phyloP scores from a whole-genome alignment of 148 eudicot species.

The Pouteria glomerata region DNA sequence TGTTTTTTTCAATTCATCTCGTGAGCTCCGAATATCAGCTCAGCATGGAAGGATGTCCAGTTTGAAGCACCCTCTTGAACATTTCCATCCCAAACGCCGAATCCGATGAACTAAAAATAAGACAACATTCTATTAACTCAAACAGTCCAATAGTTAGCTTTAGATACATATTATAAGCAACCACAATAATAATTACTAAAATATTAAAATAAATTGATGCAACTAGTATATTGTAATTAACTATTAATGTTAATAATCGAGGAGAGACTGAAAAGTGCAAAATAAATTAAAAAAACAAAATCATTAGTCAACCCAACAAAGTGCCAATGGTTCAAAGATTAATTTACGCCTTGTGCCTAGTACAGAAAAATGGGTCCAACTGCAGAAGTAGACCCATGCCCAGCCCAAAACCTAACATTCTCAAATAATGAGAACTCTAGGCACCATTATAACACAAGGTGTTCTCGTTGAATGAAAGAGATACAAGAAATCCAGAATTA shows the following conservation, averaged over 20 bases:
- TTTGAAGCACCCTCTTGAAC: conserved; percentile 98
- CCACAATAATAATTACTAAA: conserved; percentile 9
- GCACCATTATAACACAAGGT: not conserved
- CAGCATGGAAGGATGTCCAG: conserved; percentile 98
- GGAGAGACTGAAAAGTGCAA: not conserved
- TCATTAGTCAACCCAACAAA: not conserved
- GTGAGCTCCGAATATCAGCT: conserved; percentile 44
- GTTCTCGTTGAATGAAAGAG: not conserved
- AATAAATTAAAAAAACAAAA: no score
- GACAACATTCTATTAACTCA: conserved; percentile 19
- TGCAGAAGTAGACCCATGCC: not conserved
- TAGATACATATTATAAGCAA: conserved; percentile 4
- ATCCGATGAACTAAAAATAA: conserved; percentile 77
- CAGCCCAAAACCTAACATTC: not conserved
- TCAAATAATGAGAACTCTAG: not conserved
- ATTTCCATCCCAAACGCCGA: conserved; percentile 96
- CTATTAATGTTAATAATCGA: not conserved
- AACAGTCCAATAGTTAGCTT: conserved; percentile 3
- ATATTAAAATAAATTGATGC: not conserved
- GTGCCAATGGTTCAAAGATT: not conserved
- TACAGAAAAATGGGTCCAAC: not conserved
- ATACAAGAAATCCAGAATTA: not conserved
- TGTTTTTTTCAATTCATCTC: conserved; percentile 6
- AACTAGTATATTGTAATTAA: not conserved
- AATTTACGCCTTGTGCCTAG: not conserved